Evolutionary conservation across 495 filamentous ascomycete genomes (phyloP), one percentile per base, ranked within the genome.

Genomic region (Glarea lozoyensis): DNA sequence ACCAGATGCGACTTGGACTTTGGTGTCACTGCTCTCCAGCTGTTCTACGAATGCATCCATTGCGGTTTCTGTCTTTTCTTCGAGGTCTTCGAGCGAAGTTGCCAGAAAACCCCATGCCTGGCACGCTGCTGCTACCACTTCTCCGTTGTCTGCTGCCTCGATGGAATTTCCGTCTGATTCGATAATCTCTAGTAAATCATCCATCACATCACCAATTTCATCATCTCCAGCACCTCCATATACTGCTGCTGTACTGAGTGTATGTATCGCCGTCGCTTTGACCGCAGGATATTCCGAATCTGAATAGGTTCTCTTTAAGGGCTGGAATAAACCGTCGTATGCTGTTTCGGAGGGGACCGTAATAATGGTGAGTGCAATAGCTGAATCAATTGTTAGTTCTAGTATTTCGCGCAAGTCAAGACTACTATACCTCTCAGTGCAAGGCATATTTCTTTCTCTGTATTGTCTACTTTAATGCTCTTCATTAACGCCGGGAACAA

Each of bases 11-110:
- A 92, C 78, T 59, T 94, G 87, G 1, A 96, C 89, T 4, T 66
- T 63, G 0, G 82, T 65, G 43, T 89, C 82, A 23, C 70, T 67
- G 54, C 84, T 88, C 30, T 86, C 77, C 20, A 98, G 74, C 59
- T 98, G 92, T 34, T 96, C 90, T 22, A 87, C 80, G 55, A 97
- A 88, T 4, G 83, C 82, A 42, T 94, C 84, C 54, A 94, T 81
- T 9, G 84, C 80, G 4, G 73, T 66, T 37, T 85, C 82, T 42
- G 80, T 86, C 36, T 84, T 71, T 4, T 68, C 70, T 52, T 87
- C 78, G 22, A 94, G 67, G 49, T 94, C 86, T 2, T 94, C 86
- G 24, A 94, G 60, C 32, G 83, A 77, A 9, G 84, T 93, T 10
- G 82, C 85, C 9, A 94, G 70, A 50, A 88, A 86, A 10, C 86